Base-by-base conservation (phyloP, 1,284 basidiomycete species). In the Sanghuangporus sanghuang region DNA sequence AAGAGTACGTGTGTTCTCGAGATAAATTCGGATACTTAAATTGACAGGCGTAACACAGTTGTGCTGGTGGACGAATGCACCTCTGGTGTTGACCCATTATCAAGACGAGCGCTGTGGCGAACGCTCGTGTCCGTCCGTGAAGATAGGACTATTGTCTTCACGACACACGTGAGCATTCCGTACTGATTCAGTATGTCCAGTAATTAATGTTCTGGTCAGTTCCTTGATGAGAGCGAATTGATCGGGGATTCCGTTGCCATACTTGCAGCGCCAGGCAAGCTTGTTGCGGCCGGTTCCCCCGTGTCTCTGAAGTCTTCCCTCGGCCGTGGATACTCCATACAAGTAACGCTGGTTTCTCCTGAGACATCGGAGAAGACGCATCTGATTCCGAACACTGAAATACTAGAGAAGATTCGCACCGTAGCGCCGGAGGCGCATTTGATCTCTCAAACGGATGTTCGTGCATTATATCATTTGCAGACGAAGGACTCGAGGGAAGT, bases 141-240 rank as follows among this genome's bases (percentile, higher is more conserved):
- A 38, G 81, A 84, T 35, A 78, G 88, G 27, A 86, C 85, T 0
- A 80, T 89, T 46, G 75, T 90, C 7, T 85, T 90, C 68, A 90
- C 87, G 0, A 90, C 87, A 1, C 88, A 90, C 71, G 84, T 84
- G 68, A 65, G 82, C 3, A 3, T 72, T 8, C 42, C 36, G 32
- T 21, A 63, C 35, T 54, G 50, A 4, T 32, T 59, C 16, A 6
- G 36, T 14, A 8, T 40, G 23, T 57, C 48, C 63, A 59, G 16
- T 59, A 8, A 9, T 35, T 36, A 8, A 54, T 38, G 5, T 35
- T n/a, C n/a, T 54, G n/a, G 11, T 5, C 32, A 85, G 81, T 89
- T 92, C 73, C 78, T 92, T 3, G 91, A 93, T 68, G 90, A 93
- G 74, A 90, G 90, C 0, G 91, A 93, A 70, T 77, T 92, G 14